Evolutionary conservation across 2,329 filamentous ascomycete species (phyloP), one percentile per base, ranked within the genome.

Genomic region (Xylaria sp.): DNA sequence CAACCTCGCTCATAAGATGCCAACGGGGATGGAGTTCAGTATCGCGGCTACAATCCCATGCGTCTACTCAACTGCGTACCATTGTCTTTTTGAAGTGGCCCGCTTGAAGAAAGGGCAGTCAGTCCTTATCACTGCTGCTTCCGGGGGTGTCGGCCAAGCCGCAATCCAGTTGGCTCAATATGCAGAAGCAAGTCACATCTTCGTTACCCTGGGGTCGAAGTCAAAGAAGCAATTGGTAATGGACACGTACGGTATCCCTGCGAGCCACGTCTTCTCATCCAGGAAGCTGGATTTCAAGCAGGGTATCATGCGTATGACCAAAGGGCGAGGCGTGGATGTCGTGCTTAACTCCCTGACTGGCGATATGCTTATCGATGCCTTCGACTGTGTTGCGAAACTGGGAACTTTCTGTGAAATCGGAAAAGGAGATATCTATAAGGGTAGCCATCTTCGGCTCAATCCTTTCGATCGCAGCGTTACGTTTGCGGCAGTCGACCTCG

Each of bases 401-500:
- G 76, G 76, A 9, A 66, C 69, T 1, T 74, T 77, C 46, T 43
- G 76, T 1, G 76, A 78, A 56, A 69, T 77, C 33, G 73, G 73
- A 14, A 73, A 73, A 46, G 66, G 65, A 11, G 74, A 77, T 53
- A 72, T 76, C 14, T 57, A 66, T 11, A 70, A 72, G 19, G 73
- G 76, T n/a, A 72, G 65, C 14, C 66, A 70, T 5, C 69, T 80
- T 7, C 72, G 74, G 19, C 78, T 79, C 73, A 56, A 66, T 3
- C 71, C 71, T 0, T 79, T 80, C 42, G 72, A 73, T n/a, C 46
- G 54, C 1, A 60, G 61, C 4, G 46, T 57, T 4, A 63, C 54
- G 5, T 69, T 67, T 50, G 56, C 57, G 8, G 37, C 64, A 8
- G 57, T 68, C 4, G 67, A 69, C 28, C 45, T 61, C 19, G 50